A percentile compares a stretch with the other conserved stretches of the same genome.
Conservation (phyloP, 495 filamentous ascomycete species). For the Pyrenopolyporus hunteri region DNA sequence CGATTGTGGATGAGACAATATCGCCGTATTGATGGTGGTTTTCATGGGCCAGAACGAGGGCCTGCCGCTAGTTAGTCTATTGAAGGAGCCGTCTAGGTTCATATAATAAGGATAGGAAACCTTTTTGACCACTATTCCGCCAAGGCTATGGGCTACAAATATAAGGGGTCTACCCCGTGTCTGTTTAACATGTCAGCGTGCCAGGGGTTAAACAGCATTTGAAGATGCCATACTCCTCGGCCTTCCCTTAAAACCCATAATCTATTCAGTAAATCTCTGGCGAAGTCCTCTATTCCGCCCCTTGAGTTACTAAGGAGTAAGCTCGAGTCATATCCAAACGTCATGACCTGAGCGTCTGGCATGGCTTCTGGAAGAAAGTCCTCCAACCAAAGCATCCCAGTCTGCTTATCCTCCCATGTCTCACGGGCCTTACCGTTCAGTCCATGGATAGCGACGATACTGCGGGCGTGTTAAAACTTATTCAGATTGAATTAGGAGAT, state of each 20-base stretch:
- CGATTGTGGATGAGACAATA: neutral
- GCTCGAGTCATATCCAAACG: neutral
- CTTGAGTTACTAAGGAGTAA: neutral
- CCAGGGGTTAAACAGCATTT: neutral
- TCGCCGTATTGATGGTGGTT: neutral
- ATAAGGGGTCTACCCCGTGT: neutral
- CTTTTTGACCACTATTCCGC: neutral
- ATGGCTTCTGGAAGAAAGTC: neutral
- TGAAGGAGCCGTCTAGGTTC: neutral
- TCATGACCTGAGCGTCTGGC: neutral
- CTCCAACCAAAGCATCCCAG: neutral
- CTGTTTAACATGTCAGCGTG: neutral
- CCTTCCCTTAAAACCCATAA: neutral
- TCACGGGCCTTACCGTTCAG: neutral
- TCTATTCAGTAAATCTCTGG: neutral
- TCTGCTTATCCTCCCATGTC: neutral
- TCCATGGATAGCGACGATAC: neutral
- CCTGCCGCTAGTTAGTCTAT: neutral
- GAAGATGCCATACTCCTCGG: neutral
- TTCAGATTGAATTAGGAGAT: neutral
- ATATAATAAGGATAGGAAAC: neutral
- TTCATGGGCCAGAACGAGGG: neutral
- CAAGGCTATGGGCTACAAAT: neutral
- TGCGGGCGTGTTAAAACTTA: neutral
- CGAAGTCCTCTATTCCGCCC: neutral